Conservation (phyloP, 2,329 filamentous ascomycete genomes). For the Aspergillus puulaauensis region DNA sequence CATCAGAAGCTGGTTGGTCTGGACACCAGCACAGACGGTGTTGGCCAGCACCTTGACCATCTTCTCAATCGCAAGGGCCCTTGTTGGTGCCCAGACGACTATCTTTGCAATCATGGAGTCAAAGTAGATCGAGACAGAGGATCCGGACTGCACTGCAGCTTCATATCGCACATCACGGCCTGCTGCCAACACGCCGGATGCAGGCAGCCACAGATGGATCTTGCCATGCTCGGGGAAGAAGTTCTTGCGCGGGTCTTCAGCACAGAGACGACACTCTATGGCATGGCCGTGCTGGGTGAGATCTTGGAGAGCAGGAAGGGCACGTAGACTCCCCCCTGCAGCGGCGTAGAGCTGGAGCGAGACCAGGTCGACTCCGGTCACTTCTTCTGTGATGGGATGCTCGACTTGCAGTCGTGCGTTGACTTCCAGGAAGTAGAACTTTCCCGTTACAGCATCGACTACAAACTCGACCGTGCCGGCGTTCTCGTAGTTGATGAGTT, state of each 20-base stretch:
- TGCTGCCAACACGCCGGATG: neutral
- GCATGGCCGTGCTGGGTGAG: slow-evolving; percentile 2
- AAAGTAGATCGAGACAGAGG: neutral
- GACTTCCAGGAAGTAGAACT: slow-evolving; percentile 51
- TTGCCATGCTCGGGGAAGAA: neutral
- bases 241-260: neutral
- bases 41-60: neutral
- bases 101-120: slow-evolving; percentile 9
- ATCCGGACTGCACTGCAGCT: neutral
- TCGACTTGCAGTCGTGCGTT: slow-evolving; percentile 54
- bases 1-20: slow-evolving; percentile 24
- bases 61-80: neutral
- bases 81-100: neutral
- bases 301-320: neutral
- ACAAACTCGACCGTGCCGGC: slow-evolving; percentile 51
- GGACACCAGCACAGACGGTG: neutral
- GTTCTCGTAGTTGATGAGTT: slow-evolving; percentile 39
- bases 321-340: slow-evolving; percentile 27
- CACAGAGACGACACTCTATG: neutral
- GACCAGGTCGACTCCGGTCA: slow-evolving; percentile 37
- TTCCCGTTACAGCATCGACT: slow-evolving; percentile 36
- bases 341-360: slow-evolving; percentile 34
- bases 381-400: slow-evolving; percentile 46
- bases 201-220: slow-evolving; percentile 29
- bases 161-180: slow-evolving; percentile 11